Conservation (phyloP, 257 asterid genomes). For the Nemophila menziesii region DNA sequence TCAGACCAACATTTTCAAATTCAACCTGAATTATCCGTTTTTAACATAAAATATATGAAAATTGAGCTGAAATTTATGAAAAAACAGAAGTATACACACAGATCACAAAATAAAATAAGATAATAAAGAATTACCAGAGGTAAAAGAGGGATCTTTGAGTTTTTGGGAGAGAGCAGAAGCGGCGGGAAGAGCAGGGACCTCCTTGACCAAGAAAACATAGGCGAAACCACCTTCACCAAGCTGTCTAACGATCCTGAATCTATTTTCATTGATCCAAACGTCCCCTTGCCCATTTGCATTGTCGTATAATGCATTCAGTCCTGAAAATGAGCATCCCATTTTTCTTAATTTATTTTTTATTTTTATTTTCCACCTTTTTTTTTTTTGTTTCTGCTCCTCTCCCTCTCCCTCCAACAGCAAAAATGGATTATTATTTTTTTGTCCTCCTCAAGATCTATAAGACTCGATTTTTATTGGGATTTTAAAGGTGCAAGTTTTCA, state of each 20-base stretch:
- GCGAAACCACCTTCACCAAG: slow-evolving; percentile 98
- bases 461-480: too few species aligned
- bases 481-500: too few species aligned
- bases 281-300: slow-evolving; percentile 81
- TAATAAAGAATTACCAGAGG: slow-evolving; percentile 45
- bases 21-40: background rate
- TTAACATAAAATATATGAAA: background rate
- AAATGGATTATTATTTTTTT: too few species aligned
- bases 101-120: background rate
- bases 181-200: slow-evolving; percentile 53
- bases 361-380: too few species aligned
- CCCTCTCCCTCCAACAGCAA: too few species aligned
- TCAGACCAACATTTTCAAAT: background rate
- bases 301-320: slow-evolving; percentile 79
- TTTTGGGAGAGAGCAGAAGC: slow-evolving; percentile 55
- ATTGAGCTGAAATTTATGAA: too few species aligned
- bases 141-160: slow-evolving; percentile 68
- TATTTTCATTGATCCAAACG: slow-evolving; percentile 96
- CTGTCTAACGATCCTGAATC: slow-evolving; percentile 80
- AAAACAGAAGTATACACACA: background rate
- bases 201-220: slow-evolving; percentile 80
- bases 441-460: too few species aligned
- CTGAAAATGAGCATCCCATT: slow-evolving; percentile 98
- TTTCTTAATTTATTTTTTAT: background rate
- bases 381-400: too few species aligned